Percentiles rank a stretch among this genome's conserved stretches.
phyloP scores from a whole-genome alignment of 2,329 filamentous ascomycete genomes.

The Aschersonia sp. region DNA sequence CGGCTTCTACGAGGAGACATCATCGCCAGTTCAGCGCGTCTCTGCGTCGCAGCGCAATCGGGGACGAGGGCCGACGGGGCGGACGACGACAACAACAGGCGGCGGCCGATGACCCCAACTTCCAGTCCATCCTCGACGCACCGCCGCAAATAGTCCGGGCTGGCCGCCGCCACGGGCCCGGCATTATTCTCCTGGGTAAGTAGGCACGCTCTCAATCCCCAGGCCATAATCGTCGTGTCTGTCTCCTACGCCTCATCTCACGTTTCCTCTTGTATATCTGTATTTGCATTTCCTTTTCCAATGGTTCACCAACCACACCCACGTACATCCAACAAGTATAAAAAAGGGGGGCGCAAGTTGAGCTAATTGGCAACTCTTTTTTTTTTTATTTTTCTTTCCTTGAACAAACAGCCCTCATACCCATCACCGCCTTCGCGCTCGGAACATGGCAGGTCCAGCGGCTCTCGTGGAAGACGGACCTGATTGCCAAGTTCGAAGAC shows the following conservation, averaged over 20 bases:
- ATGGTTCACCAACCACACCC: no score
- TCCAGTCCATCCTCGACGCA: slow-evolving; percentile 76
- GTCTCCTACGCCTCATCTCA: no score
- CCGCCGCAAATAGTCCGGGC: slow-evolving; percentile 67
- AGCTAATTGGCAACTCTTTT: neutral
- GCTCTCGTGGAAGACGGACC: slow-evolving; percentile 82
- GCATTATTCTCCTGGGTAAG: slow-evolving; percentile 61
- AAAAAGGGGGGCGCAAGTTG: no score
- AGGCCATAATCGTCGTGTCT: no score
- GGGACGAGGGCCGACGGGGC: no score
- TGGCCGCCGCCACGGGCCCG: slow-evolving; percentile 59
- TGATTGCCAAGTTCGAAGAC: slow-evolving; percentile 86
- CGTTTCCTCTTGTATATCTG: neutral
- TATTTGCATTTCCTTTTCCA: no score
- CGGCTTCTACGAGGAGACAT: neutral
- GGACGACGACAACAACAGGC: no score
- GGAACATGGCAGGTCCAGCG: slow-evolving; percentile 94
- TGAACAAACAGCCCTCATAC: slow-evolving; percentile 52
- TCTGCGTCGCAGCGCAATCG: no score
- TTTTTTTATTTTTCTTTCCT: neutral
- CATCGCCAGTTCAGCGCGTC: neutral
- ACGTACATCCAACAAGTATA: no score
- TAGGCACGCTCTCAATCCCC: slow-evolving; percentile 16
- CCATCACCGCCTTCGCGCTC: slow-evolving; percentile 75
- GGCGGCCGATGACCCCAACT: slow-evolving; percentile 61